phyloP scores from a whole-genome alignment of 2,329 filamentous ascomycete genomes.

The Escovopsis sp. region DNA sequence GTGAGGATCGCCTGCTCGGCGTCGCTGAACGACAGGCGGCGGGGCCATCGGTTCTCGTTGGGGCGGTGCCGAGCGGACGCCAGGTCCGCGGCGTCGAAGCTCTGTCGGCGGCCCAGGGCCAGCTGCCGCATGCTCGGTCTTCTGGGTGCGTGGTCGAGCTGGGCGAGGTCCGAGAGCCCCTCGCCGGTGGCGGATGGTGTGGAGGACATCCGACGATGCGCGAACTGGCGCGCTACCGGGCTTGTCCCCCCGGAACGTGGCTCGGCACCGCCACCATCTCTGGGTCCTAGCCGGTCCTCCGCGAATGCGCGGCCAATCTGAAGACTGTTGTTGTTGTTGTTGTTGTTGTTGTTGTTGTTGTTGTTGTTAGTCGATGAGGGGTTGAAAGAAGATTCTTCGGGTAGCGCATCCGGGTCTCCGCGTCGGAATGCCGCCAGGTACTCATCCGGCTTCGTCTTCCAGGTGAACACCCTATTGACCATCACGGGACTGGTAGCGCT shows the following conservation, averaged over 20 bases:
- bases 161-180: slow-evolving; percentile 10
- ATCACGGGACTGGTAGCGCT: slow-evolving; percentile 22
- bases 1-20: slow-evolving; percentile 59
- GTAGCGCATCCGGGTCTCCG: slow-evolving; percentile 16
- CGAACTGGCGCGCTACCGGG: slow-evolving; percentile 22
- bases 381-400: slow-evolving; percentile 7
- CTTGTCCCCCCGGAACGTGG: slow-evolving; percentile 27
- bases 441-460: slow-evolving; percentile 50
- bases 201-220: slow-evolving; percentile 31
- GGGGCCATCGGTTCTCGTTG: slow-evolving; percentile 51
- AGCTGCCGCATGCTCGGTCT: slow-evolving; percentile 25
- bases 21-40: slow-evolving; percentile 59
- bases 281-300: slow-evolving; percentile 12
- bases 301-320: background rate
- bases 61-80: slow-evolving; percentile 15
- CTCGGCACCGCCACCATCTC: slow-evolving; percentile 13
- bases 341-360: too few species aligned
- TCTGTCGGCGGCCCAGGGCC: slow-evolving; percentile 43
- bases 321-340: too few species aligned
- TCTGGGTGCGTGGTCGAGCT: slow-evolving; percentile 9
- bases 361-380: slow-evolving; percentile 12
- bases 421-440: slow-evolving; percentile 31
- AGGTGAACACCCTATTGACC: slow-evolving; percentile 40
- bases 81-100: slow-evolving; percentile 26
- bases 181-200: slow-evolving; percentile 46